Percentiles rank a stretch among this genome's conserved stretches.
Evolutionary conservation across 1,139 yeast genomes (phyloP).

Genomic region (Magnusiomyces starmeri): DNA sequence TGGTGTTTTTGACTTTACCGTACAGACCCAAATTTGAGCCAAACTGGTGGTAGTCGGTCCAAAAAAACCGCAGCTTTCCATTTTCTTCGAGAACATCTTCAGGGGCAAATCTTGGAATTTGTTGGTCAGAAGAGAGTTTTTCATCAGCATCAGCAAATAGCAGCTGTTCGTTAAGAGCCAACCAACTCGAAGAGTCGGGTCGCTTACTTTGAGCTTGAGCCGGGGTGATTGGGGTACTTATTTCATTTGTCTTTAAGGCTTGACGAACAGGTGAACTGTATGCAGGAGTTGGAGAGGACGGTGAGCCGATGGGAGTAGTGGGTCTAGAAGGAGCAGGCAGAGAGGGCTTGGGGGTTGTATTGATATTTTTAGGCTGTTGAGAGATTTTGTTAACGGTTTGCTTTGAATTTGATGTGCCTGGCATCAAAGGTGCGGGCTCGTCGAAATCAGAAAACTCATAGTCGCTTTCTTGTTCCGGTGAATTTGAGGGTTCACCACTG

Average conservation of each 20-base stretch:
- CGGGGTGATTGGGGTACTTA: slow-evolving; percentile 16
- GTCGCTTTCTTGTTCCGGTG: background rate
- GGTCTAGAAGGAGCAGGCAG: background rate
- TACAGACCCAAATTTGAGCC: slow-evolving; percentile 65
- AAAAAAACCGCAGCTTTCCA: slow-evolving; percentile 62
- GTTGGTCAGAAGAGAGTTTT: background rate
- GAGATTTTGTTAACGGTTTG: background rate
- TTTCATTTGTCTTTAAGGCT: too few species aligned
- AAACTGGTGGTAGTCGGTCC: slow-evolving; percentile 85
- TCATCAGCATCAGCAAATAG: background rate
- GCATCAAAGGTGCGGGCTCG: background rate
- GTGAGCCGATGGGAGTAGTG: background rate
- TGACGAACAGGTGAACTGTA: background rate
- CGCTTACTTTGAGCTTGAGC: slow-evolving; percentile 14
- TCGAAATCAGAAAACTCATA: background rate
- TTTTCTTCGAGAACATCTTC: slow-evolving; percentile 30
- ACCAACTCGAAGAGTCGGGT: slow-evolving; percentile 16
- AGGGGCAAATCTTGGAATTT: slow-evolving; percentile 9
- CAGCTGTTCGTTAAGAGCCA: slow-evolving; percentile 9
- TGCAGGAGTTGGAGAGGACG: background rate
- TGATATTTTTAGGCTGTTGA: background rate
- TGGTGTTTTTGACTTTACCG: slow-evolving; percentile 54
- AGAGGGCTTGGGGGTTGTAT: background rate
- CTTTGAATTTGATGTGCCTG: background rate
- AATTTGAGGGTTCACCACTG: too few species aligned